A percentile compares a stretch with the other conserved stretches of the same genome.
phyloP scores from a whole-genome alignment of 2,329 filamentous ascomycete species.

The Metarhizium guizhouense region DNA sequence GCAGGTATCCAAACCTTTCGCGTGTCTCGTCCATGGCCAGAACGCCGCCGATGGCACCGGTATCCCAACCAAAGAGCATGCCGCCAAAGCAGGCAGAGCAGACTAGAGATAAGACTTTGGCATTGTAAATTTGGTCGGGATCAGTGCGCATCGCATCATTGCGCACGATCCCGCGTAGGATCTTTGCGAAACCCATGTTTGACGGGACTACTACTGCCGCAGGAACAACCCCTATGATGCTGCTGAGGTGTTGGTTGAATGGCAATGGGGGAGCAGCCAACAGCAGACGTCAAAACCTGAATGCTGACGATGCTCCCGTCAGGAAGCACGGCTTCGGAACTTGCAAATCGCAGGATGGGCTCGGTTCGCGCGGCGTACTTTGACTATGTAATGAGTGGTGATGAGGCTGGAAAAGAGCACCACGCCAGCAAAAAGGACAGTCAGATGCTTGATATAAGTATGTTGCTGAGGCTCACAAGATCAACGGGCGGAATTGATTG shows the following conservation, averaged over 20 bases:
- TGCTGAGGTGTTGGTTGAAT: background rate
- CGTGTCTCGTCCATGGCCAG: conserved; percentile 51
- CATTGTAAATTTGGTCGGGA: conserved; percentile 60
- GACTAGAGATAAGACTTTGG: conserved; percentile 56
- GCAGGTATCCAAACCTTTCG: conserved; percentile 27
- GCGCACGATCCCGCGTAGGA: conserved; percentile 50
- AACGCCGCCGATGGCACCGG: conserved; percentile 60
- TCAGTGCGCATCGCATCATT: conserved; percentile 65
- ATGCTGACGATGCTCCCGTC: background rate
- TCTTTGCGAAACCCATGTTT: conserved; percentile 30
- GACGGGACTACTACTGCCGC: no score
- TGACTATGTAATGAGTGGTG: background rate
- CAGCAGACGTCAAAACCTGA: no score
- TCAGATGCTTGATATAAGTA: background rate
- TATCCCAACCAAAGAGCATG: conserved; percentile 42
- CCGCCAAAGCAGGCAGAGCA: conserved; percentile 61
- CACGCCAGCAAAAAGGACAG: no score
- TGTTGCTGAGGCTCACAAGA: background rate
- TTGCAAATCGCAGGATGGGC: no score
- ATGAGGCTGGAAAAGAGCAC: background rate
- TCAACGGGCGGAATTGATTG: background rate
- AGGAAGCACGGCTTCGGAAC: no score
- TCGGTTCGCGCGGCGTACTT: no score
- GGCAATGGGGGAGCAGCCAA: background rate
- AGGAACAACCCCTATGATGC: background rate